phyloP scores from a whole-genome alignment of 257 asterid species.

The Solanum pennellii region DNA sequence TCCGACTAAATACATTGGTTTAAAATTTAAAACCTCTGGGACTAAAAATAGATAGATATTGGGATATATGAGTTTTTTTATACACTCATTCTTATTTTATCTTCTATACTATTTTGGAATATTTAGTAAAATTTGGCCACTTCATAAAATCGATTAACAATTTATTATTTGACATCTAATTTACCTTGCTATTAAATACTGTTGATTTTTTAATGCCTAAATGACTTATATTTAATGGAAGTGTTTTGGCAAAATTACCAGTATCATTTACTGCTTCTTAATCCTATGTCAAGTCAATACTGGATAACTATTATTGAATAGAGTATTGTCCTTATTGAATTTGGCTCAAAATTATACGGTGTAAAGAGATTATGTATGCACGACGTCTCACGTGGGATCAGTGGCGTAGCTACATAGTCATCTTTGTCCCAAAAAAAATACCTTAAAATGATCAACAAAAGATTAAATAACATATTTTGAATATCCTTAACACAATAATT shows the following conservation, averaged over 20 bases:
- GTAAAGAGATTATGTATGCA: background rate
- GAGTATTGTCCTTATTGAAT: background rate
- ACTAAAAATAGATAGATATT: background rate
- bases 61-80: background rate
- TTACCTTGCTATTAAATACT: no score
- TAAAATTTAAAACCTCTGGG: background rate
- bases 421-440: no score
- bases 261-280: no score
- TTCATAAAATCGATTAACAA: no score
- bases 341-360: background rate
- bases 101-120: no score
- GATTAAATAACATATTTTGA: no score
- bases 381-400: background rate
- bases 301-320: no score
- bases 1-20: background rate
- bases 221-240: background rate
- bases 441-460: no score
- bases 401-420: fast-evolving
- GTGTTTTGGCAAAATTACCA: fast-evolving
- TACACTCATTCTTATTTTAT: fast-evolving
- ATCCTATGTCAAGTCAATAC: no score
- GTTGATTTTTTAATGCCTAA: no score
- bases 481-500: fast-evolving
- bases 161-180: no score
- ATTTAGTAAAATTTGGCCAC: fast-evolving